Base-by-base conservation (phyloP, 352 stramenopile genomes). In the Peronospora belbahrii region DNA sequence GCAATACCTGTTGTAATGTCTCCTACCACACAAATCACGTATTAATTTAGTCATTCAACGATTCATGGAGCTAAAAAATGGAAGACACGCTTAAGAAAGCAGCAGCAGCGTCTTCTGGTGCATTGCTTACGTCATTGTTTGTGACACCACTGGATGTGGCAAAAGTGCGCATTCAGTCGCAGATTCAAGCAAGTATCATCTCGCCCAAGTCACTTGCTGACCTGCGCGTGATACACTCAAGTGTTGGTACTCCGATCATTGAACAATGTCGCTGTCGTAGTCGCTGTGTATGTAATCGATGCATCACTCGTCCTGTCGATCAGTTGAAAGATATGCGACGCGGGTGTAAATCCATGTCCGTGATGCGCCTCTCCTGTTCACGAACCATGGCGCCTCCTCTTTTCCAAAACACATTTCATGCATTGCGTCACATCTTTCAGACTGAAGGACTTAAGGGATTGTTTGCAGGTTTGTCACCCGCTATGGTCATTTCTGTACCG, bases 401-500 rank as follows among this genome's bases (percentile, higher is more conserved):
- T 41, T 46, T 90, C 4, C 56, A 68, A 10, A 62, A 74, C 42
- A 90, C 70, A 13, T 58, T 56, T 7, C 75, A 89, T 49, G 75
- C 83, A 10, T 52, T 93, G 52, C 69, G 59, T 20, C 70, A 91
- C 43, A 91, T 96, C n/a, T 72, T 88, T 34, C 56, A 64, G 20
- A 87, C 75, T 0, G 86, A 96, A 51, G 86, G 85, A 13, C 25
- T 88, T 1, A 19, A 36, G 11, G 81, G 72, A 0, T 59, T 96
- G n/a, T 98, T 95, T 55, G 70, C 78, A 3, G 93, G 93, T 0
- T 62, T 98, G 8, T 71, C 68, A 4, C 92, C 94, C 5, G 96
- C 90, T 8, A 77, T 98, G 44, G 55, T 96, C 42, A 97, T 97
- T 68, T 85, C 86, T 1, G 73, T 98, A 9, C 93, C 94, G 0